Percentiles rank a stretch among this genome's conserved stretches.
These are phyloP conservation scores for Passiflora organensis DNA, from an alignment of 345 rosid genomes.

Conservation along the genomic window DNA sequence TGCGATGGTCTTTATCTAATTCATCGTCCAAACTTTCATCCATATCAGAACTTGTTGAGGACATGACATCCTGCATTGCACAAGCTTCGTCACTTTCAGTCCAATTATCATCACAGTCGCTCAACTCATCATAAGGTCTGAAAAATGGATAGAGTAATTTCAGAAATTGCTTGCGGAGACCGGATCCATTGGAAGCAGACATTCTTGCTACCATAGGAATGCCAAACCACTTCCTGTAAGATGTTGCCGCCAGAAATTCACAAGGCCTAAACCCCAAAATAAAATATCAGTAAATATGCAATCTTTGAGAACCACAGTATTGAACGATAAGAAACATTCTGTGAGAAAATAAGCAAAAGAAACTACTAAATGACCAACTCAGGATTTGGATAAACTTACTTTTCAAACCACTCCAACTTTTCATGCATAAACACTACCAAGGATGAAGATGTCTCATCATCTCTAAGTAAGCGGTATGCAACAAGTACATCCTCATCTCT, in stretches of 20 bases:
- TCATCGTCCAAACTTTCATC: conserved; percentile 26
- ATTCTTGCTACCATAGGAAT: conserved; percentile 50
- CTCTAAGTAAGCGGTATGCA: conserved; percentile 21
- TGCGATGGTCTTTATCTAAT: conserved; percentile 23
- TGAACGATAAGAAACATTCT: background rate
- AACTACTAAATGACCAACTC: background rate
- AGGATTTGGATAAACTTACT: conserved; percentile 13
- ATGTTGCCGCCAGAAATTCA: conserved; percentile 6
- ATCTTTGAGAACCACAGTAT: background rate
- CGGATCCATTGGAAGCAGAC: conserved; percentile 14
- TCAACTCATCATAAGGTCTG: conserved; percentile 16
- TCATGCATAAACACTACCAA: conserved; percentile 21
- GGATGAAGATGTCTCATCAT: conserved; percentile 4
- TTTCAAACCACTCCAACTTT: conserved; percentile 1
- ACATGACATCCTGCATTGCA: conserved; percentile 30
- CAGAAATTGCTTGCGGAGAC: conserved; percentile 15
- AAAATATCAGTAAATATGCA: conserved; percentile 4
- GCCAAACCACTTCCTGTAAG: conserved; percentile 35
- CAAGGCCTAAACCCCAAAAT: conserved; percentile 20
- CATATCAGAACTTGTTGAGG: conserved; percentile 20
- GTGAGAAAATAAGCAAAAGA: too few relatives aligned
- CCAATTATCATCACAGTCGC: conserved; percentile 29
- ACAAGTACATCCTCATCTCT: conserved; percentile 25
- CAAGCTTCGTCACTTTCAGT: conserved; percentile 30
- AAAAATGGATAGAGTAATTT: conserved; percentile 18